Percentiles rank a stretch among this genome's conserved stretches.
Evolutionary conservation across 805 yeast genomes (phyloP).

Genomic region (Saccharomycopsis capsularis): DNA sequence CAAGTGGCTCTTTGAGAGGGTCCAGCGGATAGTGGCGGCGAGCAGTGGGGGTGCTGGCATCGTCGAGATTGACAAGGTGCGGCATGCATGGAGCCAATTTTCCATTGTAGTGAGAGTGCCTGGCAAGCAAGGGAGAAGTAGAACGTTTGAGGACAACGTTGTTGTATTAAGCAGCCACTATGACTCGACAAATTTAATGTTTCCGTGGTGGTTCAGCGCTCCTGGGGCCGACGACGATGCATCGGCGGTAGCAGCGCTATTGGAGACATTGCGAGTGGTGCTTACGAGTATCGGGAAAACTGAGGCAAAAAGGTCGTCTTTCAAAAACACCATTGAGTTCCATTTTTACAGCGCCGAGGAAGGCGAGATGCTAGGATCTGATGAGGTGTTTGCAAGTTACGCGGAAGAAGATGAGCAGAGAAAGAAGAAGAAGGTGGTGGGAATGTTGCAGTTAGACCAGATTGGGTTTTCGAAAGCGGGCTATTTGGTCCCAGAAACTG

Average conservation of each 20-base stretch:
- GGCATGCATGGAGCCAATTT: constrained; percentile 75
- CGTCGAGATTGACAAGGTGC: constrained; percentile 40
- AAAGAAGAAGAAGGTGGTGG: too few species aligned
- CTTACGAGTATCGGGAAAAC: too few species aligned
- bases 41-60: neutral
- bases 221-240: constrained; percentile 98
- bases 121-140: constrained; percentile 40
- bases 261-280: constrained; percentile 40
- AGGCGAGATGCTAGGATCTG: constrained; percentile 82
- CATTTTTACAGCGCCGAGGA: constrained; percentile 96
- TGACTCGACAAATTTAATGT: constrained; percentile 70
- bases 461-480: constrained; percentile 65
- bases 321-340: constrained; percentile 75
- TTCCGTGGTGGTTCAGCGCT: constrained; percentile 62
- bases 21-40: constrained; percentile 27
- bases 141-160: constrained; percentile 33
- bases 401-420: constrained; percentile 34
- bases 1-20: constrained; percentile 52
- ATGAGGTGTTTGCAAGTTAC: constrained; percentile 62
- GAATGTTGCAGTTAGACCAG: constrained; percentile 94
- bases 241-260: constrained; percentile 71
- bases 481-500: constrained; percentile 15
- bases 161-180: constrained; percentile 86
- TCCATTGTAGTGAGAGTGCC: constrained; percentile 63
- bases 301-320: constrained; percentile 29